Conservation (phyloP, 768 basidiomycete genomes). For the Boletus fagicola region DNA sequence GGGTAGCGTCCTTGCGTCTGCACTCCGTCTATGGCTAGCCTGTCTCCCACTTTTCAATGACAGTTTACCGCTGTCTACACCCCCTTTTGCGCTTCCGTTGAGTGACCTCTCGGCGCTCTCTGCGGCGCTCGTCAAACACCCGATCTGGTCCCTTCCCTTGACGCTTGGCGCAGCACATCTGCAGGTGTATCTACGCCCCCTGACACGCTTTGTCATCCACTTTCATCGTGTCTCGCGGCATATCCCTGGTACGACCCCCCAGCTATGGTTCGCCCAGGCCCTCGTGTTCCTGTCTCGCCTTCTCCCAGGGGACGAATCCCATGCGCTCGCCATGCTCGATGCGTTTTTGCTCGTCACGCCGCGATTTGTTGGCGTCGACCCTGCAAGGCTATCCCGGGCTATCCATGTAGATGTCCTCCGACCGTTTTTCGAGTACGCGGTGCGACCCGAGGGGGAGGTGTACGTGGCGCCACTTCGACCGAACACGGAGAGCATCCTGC, state of each 20-base stretch:
- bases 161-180: conserved; percentile 5
- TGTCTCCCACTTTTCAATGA: conserved; percentile 47
- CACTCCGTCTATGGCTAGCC: conserved; percentile 63
- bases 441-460: conserved; percentile 41
- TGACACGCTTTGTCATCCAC: conserved; percentile 50
- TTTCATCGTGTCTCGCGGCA: conserved; percentile 61
- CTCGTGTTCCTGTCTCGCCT: conserved; percentile 53
- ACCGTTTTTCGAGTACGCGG: conserved; percentile 57
- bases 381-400: conserved; percentile 17
- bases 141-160: conserved; percentile 44
- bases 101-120: conserved; percentile 51
- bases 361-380: conserved; percentile 15
- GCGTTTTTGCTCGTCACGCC: conserved; percentile 18
- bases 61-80: conserved; percentile 39
- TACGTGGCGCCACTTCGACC: conserved; percentile 51
- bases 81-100: conserved; percentile 65
- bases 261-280: conserved; percentile 68
- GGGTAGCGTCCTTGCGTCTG: conserved; percentile 42
- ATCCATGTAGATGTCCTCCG: conserved; percentile 33
- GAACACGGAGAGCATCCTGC: conserved; percentile 55
- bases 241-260: conserved; percentile 52
- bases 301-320: conserved; percentile 74
- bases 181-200: conserved; percentile 38
- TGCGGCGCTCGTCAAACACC: conserved; percentile 48
- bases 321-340: conserved; percentile 42